phyloP scores from a whole-genome alignment of 2,329 filamentous ascomycete genomes.

The Penicillium digitatum region DNA sequence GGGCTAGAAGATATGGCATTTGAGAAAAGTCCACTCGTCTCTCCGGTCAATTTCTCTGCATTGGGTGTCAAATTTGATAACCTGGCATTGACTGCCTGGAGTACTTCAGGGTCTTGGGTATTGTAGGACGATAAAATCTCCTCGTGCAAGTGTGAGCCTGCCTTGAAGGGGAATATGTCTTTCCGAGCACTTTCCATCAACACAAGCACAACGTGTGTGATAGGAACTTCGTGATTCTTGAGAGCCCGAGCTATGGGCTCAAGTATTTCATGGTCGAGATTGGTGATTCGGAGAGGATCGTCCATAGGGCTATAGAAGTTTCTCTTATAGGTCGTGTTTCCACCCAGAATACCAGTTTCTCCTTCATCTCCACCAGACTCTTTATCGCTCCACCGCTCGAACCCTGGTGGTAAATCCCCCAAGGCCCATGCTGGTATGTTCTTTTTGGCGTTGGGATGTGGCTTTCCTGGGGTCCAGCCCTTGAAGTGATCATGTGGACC shows the following conservation, averaged over 20 bases:
- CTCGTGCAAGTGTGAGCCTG: constrained; percentile 27
- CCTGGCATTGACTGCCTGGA: constrained; percentile 19
- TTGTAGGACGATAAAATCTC: constrained; percentile 24
- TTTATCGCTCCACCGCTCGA: constrained; percentile 22
- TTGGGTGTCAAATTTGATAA: constrained; percentile 28
- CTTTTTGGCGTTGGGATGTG: constrained; percentile 5
- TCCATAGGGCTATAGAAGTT: constrained; percentile 27
- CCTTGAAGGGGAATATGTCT: constrained; percentile 31
- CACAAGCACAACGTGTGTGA: constrained; percentile 32
- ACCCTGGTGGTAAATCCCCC: constrained; percentile 24
- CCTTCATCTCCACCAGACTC: not conserved
- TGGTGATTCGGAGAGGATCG: constrained; percentile 32
- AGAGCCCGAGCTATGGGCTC: constrained; percentile 25
- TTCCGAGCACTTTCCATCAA: constrained; percentile 34
- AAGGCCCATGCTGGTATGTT: constrained; percentile 23
- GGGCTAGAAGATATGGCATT: constrained; percentile 2
- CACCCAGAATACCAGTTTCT: not conserved
- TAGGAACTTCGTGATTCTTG: constrained; percentile 22
- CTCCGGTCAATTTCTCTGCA: constrained; percentile 31
- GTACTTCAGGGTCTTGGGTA: constrained; percentile 6
- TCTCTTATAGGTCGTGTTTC: not conserved
- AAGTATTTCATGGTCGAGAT: constrained; percentile 27
- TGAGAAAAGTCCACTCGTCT: constrained; percentile 17
- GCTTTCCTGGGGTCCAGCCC: constrained; percentile 27
- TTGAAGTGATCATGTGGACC: constrained; percentile 26